These are phyloP conservation scores for Salvia rosmarinus DNA, from an alignment of 257 asterid genomes.

Conservation along the genomic window DNA sequence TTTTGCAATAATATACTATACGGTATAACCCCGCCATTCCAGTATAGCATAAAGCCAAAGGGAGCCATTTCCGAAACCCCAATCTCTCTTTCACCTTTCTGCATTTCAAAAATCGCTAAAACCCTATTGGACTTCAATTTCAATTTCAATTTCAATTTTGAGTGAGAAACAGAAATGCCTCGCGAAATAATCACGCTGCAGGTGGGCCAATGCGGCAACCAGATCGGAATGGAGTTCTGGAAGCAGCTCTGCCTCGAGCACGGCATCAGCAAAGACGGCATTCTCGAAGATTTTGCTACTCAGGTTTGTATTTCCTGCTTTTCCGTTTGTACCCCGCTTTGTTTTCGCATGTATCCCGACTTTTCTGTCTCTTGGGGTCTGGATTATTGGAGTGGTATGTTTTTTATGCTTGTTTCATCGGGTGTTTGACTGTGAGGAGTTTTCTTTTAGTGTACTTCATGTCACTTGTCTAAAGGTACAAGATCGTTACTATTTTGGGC, in stretches of 20 bases:
- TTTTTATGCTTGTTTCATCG: slow-evolving; percentile 12
- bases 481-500: background rate
- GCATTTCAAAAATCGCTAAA: slow-evolving; percentile 6
- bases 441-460: background rate
- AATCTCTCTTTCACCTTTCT: background rate
- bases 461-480: background rate
- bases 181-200: slow-evolving; percentile 92
- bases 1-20: background rate
- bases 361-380: background rate
- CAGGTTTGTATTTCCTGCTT: slow-evolving; percentile 53
- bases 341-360: background rate
- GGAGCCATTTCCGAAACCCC: background rate
- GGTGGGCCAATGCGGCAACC: slow-evolving; percentile 99
- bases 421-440: slow-evolving; percentile 8
- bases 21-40: slow-evolving; percentile 10
- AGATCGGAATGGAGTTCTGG: slow-evolving; percentile 99
- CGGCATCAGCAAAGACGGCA: slow-evolving; percentile 96
- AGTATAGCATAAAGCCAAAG: background rate
- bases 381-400: slow-evolving; percentile 6
- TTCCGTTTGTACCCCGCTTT: background rate
- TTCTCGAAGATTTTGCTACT: slow-evolving; percentile 97
- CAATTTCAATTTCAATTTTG: background rate
- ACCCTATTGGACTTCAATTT: slow-evolving; percentile 36
- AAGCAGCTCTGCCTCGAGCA: slow-evolving; percentile 99
- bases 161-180: slow-evolving; percentile 68